These are phyloP conservation scores for Vaccinium myrtillus DNA, from an alignment of 148 eudicot species.

Conservation along the genomic window DNA sequence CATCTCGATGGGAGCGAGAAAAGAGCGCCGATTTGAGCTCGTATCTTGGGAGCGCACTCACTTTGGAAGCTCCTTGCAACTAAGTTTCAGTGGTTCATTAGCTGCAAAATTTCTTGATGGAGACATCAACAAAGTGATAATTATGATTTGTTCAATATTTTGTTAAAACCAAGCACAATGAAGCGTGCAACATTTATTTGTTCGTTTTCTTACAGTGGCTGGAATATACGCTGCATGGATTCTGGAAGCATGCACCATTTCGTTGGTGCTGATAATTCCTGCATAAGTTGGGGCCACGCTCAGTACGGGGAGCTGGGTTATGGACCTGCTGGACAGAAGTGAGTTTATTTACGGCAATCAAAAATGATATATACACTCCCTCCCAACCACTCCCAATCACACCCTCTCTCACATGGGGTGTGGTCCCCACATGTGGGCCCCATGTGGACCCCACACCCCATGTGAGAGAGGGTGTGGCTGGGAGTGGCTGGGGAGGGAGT, in stretches of 20 bases:
- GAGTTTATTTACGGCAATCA: conserved; percentile 8
- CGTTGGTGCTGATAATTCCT: conserved; percentile 94
- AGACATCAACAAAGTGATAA: not conserved
- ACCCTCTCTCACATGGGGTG: no score
- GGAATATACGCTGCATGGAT: conserved; percentile 92
- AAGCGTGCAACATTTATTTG: not conserved
- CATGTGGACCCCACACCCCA: no score
- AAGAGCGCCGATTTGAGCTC: no score
- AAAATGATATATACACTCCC: no score
- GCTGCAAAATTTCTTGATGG: not conserved
- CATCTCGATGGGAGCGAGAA: no score
- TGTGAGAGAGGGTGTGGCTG: no score
- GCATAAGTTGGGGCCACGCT: conserved; percentile 98
- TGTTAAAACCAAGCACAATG: not conserved
- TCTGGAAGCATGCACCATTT: conserved; percentile 88
- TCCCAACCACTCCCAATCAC: no score
- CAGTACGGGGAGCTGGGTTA: conserved; percentile 93
- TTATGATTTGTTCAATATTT: not conserved
- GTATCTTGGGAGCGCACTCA: no score
- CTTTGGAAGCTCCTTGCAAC: no score
- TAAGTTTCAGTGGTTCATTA: no score
- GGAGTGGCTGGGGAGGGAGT: no score
- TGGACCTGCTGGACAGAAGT: conserved; percentile 68
- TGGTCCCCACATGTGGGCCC: no score
- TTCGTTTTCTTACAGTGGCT: conserved; percentile 55